These are phyloP conservation scores for Talaromyces wortmannii DNA, from an alignment of 495 filamentous ascomycete genomes.

Conservation along the genomic window DNA sequence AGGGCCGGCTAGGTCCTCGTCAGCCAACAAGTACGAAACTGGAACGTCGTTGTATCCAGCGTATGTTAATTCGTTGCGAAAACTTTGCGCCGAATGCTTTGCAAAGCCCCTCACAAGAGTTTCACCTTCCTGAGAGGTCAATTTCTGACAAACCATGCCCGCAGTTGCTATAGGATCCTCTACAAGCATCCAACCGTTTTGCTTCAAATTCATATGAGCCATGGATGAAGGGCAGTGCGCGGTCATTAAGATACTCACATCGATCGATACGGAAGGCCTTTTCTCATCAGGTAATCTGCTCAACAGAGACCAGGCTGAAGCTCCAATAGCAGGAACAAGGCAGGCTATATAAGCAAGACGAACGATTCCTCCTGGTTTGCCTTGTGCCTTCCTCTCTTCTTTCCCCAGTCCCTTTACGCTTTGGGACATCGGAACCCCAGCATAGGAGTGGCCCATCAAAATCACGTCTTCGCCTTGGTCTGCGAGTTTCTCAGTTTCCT, in stretches of 20 bases:
- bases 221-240: background rate
- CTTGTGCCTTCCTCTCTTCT: slow-evolving; percentile 25
- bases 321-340: background rate
- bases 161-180: background rate
- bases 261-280: background rate
- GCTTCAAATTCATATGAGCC: background rate
- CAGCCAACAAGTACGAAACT: background rate
- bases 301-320: background rate
- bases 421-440: slow-evolving; percentile 27
- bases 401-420: slow-evolving; percentile 28
- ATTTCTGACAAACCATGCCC: background rate
- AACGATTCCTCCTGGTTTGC: slow-evolving; percentile 28
- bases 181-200: background rate
- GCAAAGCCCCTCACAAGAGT: background rate
- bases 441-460: slow-evolving; percentile 29
- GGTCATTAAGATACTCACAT: background rate
- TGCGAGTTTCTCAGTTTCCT: background rate
- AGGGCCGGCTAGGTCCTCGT: background rate
- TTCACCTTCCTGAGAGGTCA: background rate
- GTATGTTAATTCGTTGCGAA: background rate
- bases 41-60: background rate
- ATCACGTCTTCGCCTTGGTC: slow-evolving; percentile 26
- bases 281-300: background rate
- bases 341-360: slow-evolving; percentile 28
- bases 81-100: background rate